Evolutionary conservation across 2,329 filamentous ascomycete species (phyloP), one percentile per base, ranked within the genome.

Genomic region (Penicillium sp.): DNA sequence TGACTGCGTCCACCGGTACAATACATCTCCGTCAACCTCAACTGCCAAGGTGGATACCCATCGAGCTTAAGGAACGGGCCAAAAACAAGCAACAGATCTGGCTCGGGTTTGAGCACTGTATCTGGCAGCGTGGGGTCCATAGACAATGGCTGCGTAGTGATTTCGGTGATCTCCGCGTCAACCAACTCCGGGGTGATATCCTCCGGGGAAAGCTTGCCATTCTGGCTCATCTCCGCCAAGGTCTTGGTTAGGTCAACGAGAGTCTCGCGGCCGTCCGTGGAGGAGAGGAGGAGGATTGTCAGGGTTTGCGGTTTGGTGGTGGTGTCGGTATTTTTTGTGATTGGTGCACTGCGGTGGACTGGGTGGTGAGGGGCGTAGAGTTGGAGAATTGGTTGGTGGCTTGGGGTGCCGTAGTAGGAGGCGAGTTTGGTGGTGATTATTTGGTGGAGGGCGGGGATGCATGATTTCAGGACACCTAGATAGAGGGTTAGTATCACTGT

Each of bases 21-120:
- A 72, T 93, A 97, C 57, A 99, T 97, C 80, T 99, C 94, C 0
- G 93, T 97, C 71, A 99, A 79, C 43, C 94, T 85, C 61, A 97
- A 84, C 77, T 97, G 94, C 94, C 94, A 99, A 1, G 94, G 94
- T 10, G 94, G 94, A 73, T 97, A 99, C 10, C 94, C 92, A 54
- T 91, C 88, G 45, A 99, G 78, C 72, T 92, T 88, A 54, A 97
- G 86, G 50, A 87, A 86, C 4, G 93, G 90, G 1, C 89, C 87
- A 73, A 99, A 99, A 9, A 96, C 79, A 54, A 99, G 84, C 58
- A 99, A 79, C 15, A 99, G 80, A 72, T 97, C 93, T 2, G 94
- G 94, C 76, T 99, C 93, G 10, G 85, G 82, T 83, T 95, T 94
- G 60, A 96, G 87, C 51, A 63, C 50, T 3, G 21, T 56, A 29